Conservation (phyloP, 2,329 filamentous ascomycete species). For the Daldinia eschscholtzii region DNA sequence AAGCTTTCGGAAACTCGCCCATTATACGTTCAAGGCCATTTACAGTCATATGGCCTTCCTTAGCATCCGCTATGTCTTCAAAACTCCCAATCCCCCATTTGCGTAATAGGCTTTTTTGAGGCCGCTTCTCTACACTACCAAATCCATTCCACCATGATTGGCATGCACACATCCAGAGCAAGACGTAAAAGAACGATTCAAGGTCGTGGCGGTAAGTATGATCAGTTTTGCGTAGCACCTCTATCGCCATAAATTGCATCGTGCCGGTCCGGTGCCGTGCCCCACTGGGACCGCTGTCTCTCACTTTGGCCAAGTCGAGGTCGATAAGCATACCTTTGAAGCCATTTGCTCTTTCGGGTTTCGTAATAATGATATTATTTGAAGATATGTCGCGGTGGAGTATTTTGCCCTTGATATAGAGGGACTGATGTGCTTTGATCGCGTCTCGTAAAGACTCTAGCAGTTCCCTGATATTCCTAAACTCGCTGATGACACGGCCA, state of each 20-base stretch:
- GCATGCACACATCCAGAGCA: conserved; percentile 38
- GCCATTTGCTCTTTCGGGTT: neutral
- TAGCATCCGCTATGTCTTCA: neutral
- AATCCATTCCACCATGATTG: neutral
- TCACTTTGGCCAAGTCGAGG: neutral
- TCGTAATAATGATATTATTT: neutral
- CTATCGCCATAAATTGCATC: conserved; percentile 32
- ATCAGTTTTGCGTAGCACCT: conserved; percentile 37
- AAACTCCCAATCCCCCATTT: neutral
- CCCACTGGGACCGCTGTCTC: neutral
- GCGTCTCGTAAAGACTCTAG: neutral
- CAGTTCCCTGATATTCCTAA: neutral
- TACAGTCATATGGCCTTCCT: neutral
- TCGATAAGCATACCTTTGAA: neutral
- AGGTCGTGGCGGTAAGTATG: conserved; percentile 48
- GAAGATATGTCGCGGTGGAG: neutral
- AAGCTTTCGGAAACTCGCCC: neutral
- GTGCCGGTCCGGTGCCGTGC: neutral
- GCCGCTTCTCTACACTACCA: neutral
- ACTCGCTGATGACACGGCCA: neutral
- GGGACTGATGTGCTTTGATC: neutral
- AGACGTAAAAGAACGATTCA: conserved; percentile 48
- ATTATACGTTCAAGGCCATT: neutral
- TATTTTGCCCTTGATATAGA: neutral
- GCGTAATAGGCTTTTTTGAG: neutral